phyloP scores from a whole-genome alignment of 257 asterid genomes.

The Handroanthus guayacan region DNA sequence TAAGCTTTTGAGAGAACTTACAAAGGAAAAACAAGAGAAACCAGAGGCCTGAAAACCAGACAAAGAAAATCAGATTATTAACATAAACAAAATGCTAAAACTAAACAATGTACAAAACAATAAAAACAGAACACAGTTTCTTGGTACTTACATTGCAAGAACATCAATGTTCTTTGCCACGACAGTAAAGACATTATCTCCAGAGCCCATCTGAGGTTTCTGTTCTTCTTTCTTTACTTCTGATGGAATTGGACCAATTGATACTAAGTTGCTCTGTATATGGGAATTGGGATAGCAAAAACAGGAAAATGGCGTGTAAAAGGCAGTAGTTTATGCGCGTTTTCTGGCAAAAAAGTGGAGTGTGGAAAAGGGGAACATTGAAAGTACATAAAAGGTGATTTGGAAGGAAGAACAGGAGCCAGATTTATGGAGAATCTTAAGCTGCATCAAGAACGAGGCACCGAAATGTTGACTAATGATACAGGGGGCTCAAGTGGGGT shows the following conservation, averaged over 20 bases:
- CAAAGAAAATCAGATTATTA: conserved; percentile 2
- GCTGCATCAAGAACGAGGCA: conserved; percentile 84
- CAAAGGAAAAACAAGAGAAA: conserved; percentile 92
- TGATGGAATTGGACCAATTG: background rate
- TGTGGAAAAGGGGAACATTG: conserved; percentile 42
- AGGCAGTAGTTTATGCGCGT: conserved; percentile 47
- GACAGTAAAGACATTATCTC: conserved; percentile 75
- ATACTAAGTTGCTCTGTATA: conserved; percentile 9
- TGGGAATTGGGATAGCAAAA: conserved; percentile 33
- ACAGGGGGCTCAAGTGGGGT: background rate
- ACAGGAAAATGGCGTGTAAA: conserved; percentile 36
- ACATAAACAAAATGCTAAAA: background rate
- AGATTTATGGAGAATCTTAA: conserved; percentile 56
- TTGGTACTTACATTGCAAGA: conserved; percentile 71
- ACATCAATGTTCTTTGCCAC: conserved; percentile 87
- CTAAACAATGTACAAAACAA: background rate
- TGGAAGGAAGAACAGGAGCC: conserved; percentile 43
- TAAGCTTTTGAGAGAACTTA: conserved; percentile 45
- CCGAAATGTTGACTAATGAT: conserved; percentile 66
- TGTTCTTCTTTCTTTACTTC: background rate
- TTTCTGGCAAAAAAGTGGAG: conserved; percentile 40
- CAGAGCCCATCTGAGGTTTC: conserved; percentile 63
- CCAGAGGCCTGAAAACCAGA: conserved; percentile 72
- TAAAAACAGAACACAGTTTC: background rate
- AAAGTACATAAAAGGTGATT: conserved; percentile 46